Evolutionary conservation across 164 flowering plant genomes (phyloP).

Genomic region (Chimonanthus praecox): DNA sequence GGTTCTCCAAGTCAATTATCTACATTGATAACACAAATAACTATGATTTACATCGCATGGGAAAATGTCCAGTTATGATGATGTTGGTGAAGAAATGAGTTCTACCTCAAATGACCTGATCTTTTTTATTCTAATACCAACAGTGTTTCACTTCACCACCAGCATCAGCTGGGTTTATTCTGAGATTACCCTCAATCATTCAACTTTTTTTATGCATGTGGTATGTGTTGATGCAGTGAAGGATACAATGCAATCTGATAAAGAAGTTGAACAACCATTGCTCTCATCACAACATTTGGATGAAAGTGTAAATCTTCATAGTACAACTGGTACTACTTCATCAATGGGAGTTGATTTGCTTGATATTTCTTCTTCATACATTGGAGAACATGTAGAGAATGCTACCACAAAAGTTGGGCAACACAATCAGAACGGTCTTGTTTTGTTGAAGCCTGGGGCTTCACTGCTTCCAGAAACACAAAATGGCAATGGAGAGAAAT

Average conservation of each 20-base stretch:
- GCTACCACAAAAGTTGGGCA: background rate
- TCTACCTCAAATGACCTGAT: too few species aligned
- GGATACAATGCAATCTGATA: constrained; percentile 1
- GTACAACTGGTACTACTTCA: background rate
- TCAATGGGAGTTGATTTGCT: background rate
- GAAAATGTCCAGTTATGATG: too few species aligned
- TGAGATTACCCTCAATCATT: background rate
- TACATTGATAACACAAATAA: background rate
- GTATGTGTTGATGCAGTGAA: constrained; percentile 4
- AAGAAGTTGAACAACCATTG: constrained; percentile 1
- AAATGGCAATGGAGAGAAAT: background rate
- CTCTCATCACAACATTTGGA: background rate
- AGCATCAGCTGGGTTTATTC: background rate
- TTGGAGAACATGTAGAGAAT: background rate
- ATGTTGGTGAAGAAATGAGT: too few species aligned
- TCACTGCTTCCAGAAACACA: background rate
- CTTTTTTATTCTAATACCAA: background rate
- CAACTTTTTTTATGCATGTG: background rate
- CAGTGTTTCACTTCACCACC: background rate
- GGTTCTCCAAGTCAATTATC: background rate
- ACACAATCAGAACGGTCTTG: constrained; percentile 2
- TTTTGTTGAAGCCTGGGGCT: constrained; percentile 3
- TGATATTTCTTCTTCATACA: background rate
- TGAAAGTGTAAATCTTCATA: background rate
- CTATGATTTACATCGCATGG: background rate